Conservation (phyloP, 176 grass and related monocot genomes). For the Melocanna baccifera region DNA sequence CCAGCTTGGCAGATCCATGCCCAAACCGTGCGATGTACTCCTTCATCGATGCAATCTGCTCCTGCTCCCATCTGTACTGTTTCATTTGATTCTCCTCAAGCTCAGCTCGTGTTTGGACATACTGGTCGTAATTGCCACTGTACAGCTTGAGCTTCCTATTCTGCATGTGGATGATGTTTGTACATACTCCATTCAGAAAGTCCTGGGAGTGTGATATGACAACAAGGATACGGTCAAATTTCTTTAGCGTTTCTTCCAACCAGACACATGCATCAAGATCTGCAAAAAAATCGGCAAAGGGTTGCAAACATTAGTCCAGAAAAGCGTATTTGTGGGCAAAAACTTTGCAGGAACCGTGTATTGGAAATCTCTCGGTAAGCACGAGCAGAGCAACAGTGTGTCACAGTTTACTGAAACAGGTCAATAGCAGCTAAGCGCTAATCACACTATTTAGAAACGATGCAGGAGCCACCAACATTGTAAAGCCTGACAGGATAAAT, state of each 20-base stretch:
- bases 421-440: background rate
- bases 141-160: conserved; percentile 86
- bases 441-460: background rate
- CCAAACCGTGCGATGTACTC: conserved; percentile 94
- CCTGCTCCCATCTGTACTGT: conserved; percentile 96
- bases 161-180: conserved; percentile 97
- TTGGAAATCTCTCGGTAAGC: background rate
- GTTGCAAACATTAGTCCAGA: background rate
- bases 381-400: background rate
- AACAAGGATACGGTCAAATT: conserved; percentile 78
- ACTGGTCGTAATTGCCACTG: conserved; percentile 86
- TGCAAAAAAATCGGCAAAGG: conserved; percentile 33
- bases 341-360: background rate
- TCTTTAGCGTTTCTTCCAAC: conserved; percentile 89
- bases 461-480: background rate
- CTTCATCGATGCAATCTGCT: conserved; percentile 88
- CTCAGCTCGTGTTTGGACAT: conserved; percentile 69
- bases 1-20: conserved; percentile 87
- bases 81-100: conserved; percentile 96
- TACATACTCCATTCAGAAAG: conserved; percentile 92
- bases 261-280: conserved; percentile 97
- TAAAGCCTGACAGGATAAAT: background rate
- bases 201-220: conserved; percentile 85
- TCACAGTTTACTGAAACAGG: background rate
- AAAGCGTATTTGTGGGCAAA: background rate